These are phyloP conservation scores for Knufia petricola DNA, from an alignment of 2,329 filamentous ascomycete species.

Conservation along the genomic window DNA sequence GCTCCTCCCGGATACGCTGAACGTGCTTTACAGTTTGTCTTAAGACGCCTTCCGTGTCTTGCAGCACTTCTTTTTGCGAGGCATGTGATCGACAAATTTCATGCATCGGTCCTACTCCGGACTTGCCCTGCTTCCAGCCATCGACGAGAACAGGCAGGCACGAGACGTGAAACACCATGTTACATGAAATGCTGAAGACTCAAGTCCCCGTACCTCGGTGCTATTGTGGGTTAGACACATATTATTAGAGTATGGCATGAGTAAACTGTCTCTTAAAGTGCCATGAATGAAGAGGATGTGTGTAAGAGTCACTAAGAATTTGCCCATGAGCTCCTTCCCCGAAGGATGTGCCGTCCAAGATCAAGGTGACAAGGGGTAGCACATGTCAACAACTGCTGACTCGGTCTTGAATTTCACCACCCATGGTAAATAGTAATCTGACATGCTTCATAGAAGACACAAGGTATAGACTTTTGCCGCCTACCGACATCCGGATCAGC, in stretches of 20 bases:
- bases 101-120: neutral
- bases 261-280: too few relatives aligned
- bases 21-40: neutral
- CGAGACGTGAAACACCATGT: too few relatives aligned
- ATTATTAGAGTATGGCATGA: too few relatives aligned
- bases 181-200: too few relatives aligned
- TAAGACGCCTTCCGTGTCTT: neutral
- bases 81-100: neutral
- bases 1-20: neutral
- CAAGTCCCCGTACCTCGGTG: too few relatives aligned
- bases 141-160: too few relatives aligned
- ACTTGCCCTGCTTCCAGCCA: neutral
- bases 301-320: too few relatives aligned
- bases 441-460: neutral
- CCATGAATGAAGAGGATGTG: too few relatives aligned
- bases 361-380: neutral
- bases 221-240: too few relatives aligned
- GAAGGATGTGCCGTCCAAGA: too few relatives aligned
- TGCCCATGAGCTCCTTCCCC: too few relatives aligned
- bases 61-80: neutral
- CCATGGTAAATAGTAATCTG: neutral
- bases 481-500: neutral
- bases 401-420: neutral
- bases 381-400: neutral
- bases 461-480: slow-evolving; percentile 7